Conservation (phyloP, 1,139 yeast genomes). For the Sugiyamaella grinbergsii region DNA sequence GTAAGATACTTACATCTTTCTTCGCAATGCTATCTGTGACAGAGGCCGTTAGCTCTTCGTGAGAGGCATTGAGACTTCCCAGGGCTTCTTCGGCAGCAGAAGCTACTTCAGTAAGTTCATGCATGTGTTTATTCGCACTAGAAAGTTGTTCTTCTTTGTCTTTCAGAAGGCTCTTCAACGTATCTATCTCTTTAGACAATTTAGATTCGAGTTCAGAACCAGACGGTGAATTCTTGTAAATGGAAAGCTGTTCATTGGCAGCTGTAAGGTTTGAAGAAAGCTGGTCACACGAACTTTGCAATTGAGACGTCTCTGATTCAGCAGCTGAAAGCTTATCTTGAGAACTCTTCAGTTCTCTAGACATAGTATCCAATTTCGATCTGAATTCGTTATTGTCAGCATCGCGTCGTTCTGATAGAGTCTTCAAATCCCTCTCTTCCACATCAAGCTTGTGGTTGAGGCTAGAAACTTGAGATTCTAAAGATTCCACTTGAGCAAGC, state of each 20-base stretch:
- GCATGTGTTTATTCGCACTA: conserved; percentile 51
- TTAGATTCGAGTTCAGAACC: conserved; percentile 9
- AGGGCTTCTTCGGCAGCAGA: conserved; percentile 54
- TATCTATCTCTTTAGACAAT: conserved; percentile 37
- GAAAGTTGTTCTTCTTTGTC: conserved; percentile 51
- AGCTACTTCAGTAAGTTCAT: conserved; percentile 55
- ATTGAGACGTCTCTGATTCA: conserved; percentile 43
- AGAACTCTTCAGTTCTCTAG: conserved; percentile 40
- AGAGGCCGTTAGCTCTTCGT: conserved; percentile 47
- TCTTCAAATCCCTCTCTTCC: conserved; percentile 45
- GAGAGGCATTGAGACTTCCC: conserved; percentile 46
- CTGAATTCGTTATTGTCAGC: conserved; percentile 33
- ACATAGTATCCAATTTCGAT: conserved; percentile 37
- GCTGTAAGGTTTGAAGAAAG: conserved; percentile 46
- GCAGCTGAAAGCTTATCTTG: conserved; percentile 45
- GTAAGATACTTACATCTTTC: conserved; percentile 45
- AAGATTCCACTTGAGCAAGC: conserved; percentile 51
- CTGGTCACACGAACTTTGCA: conserved; percentile 40
- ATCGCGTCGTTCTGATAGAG: conserved; percentile 33
- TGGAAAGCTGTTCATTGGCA: conserved; percentile 43
- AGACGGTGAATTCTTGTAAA: conserved; percentile 33
- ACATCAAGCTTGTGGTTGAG: conserved; percentile 55
- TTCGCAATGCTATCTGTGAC: conserved; percentile 46
- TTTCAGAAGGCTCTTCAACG: conserved; percentile 47
- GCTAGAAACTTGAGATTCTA: conserved; percentile 51